These are phyloP conservation scores for Colletotrichum kahawae DNA, from an alignment of 2,329 filamentous ascomycete genomes.

Conservation along the genomic window DNA sequence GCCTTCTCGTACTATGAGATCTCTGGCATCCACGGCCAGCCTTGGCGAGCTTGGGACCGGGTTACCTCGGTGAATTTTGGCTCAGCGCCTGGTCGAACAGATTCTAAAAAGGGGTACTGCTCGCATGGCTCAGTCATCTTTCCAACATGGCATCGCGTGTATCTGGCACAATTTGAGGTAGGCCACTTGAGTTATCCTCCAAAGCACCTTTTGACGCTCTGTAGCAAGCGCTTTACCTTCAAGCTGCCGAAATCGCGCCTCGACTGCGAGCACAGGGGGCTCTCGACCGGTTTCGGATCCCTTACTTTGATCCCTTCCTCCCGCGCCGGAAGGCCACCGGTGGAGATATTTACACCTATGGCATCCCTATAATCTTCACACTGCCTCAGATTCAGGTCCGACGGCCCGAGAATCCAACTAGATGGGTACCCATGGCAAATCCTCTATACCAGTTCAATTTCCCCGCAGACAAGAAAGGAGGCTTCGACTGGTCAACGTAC, in stretches of 20 bases:
- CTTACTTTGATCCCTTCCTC: neutral
- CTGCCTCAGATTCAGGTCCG: neutral
- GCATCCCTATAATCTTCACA: neutral
- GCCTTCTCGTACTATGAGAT: neutral
- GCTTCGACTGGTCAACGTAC: neutral
- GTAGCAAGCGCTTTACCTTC: neutral
- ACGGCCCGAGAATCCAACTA: neutral
- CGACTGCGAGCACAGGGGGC: neutral
- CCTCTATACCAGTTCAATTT: neutral
- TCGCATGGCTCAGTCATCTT: neutral
- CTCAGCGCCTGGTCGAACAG: neutral
- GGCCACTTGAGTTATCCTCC: accelerated
- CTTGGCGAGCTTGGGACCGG: neutral
- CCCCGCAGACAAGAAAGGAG: neutral
- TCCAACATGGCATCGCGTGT: constrained; percentile 5
- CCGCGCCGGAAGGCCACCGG: neutral
- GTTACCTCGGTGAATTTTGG: neutral
- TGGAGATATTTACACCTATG: neutral
- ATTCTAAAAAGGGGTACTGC: neutral
- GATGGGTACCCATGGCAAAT: neutral
- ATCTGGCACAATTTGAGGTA: constrained; percentile 6
- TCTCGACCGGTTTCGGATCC: neutral
- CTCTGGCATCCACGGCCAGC: neutral
- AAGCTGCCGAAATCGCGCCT: neutral
- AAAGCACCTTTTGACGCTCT: neutral